Percentiles rank a stretch among this genome's conserved stretches.
Evolutionary conservation across 306 rosid species (phyloP).

Genomic region (Urtica urens): DNA sequence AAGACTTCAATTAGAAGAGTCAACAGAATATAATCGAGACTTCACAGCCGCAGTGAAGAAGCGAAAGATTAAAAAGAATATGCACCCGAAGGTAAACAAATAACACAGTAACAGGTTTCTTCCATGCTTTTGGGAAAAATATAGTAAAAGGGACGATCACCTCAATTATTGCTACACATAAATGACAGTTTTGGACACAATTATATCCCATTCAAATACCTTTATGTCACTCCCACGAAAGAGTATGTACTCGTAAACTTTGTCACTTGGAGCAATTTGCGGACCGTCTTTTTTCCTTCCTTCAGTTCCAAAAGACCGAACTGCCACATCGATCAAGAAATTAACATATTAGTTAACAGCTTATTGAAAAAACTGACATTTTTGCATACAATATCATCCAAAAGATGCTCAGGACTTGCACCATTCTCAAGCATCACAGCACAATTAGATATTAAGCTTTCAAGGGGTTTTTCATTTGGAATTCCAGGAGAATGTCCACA

Average conservation of each 20-base stretch:
- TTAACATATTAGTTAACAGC: constrained; percentile 13
- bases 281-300: constrained; percentile 63
- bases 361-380: too few relatives aligned
- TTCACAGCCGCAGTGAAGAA: background rate
- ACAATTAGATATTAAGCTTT: too few relatives aligned
- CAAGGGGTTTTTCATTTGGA: too few relatives aligned
- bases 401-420: too few relatives aligned
- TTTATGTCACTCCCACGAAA: constrained; percentile 64
- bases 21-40: background rate
- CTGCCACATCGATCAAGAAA: constrained; percentile 29
- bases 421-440: too few relatives aligned
- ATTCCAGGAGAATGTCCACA: too few relatives aligned
- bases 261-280: constrained; percentile 54
- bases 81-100: background rate
- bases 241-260: constrained; percentile 59
- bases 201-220: constrained; percentile 43
- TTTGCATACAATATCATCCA: too few relatives aligned
- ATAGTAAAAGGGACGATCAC: background rate
- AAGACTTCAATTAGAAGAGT: too few relatives aligned
- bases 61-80: background rate
- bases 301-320: constrained; percentile 70
- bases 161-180: background rate
- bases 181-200: background rate
- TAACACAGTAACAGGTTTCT: background rate
- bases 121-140: background rate